These are phyloP conservation scores for Teratosphaeria nubilosa DNA, from an alignment of 2,329 filamentous ascomycete species.

Conservation along the genomic window DNA sequence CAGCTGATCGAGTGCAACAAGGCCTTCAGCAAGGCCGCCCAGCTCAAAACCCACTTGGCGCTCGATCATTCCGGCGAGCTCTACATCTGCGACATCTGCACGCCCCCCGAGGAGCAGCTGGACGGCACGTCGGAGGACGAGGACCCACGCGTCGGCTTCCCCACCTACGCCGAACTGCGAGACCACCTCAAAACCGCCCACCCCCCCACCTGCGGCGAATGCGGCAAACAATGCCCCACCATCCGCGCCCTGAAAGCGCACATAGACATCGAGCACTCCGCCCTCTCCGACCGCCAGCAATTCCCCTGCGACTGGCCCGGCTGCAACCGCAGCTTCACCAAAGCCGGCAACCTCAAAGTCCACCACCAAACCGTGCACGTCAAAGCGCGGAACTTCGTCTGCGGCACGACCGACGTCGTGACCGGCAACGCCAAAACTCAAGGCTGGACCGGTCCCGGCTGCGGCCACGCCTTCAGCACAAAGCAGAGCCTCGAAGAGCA, in stretches of 20 bases:
- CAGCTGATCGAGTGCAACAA: constrained; percentile 43
- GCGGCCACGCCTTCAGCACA: constrained; percentile 63
- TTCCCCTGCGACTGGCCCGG: constrained; percentile 55
- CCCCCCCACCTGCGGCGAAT: constrained; percentile 62
- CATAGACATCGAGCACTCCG: constrained; percentile 61
- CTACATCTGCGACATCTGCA: constrained; percentile 71
- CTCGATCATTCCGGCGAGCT: constrained; percentile 58
- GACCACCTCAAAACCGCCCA: constrained; percentile 65
- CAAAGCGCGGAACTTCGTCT: constrained; percentile 64
- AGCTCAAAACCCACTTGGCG: constrained; percentile 61
- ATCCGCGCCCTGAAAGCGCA: constrained; percentile 63
- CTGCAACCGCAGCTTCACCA: constrained; percentile 70
- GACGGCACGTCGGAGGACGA: background rate
- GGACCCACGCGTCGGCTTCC: constrained; percentile 47
- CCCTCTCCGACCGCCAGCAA: constrained; percentile 31
- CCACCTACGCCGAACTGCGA: constrained; percentile 60
- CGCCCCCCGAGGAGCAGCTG: constrained; percentile 7
- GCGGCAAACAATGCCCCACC: constrained; percentile 57
- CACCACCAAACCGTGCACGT: constrained; percentile 72
- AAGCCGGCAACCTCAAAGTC: constrained; percentile 68
- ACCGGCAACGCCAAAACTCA: constrained; percentile 43
- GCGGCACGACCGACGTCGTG: constrained; percentile 59
- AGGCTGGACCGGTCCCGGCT: constrained; percentile 55
- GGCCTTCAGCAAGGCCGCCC: constrained; percentile 63
- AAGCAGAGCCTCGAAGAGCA: constrained; percentile 77